Evolutionary conservation across 2,329 filamentous ascomycete genomes (phyloP).

Genomic region (Monilinia fructicola): DNA sequence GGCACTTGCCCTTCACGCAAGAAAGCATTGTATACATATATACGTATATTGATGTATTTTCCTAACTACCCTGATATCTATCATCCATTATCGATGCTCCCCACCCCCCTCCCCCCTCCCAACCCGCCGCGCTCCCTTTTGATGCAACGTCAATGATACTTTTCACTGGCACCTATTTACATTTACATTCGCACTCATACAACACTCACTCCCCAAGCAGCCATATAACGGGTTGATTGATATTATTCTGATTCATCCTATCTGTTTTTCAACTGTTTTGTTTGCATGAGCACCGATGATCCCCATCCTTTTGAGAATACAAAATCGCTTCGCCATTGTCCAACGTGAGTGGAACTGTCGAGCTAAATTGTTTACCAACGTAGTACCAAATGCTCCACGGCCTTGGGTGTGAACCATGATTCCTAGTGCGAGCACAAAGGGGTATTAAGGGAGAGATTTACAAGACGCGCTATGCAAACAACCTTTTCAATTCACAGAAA

Average conservation of each 20-base stretch:
- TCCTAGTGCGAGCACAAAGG: background rate
- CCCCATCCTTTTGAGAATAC: background rate
- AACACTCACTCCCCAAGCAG: background rate
- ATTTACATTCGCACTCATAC: background rate
- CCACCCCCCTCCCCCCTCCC: too few species aligned
- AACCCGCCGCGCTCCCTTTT: too few species aligned
- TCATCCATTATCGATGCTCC: too few species aligned
- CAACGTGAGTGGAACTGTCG: background rate
- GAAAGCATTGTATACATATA: too few species aligned
- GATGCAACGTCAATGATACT: background rate
- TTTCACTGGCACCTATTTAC: background rate
- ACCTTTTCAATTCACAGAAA: constrained; percentile 13
- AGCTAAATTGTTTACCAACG: background rate
- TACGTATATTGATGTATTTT: too few species aligned
- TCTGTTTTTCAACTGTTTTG: constrained; percentile 5
- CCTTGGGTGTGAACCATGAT: background rate
- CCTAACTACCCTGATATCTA: too few species aligned
- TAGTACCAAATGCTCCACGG: background rate
- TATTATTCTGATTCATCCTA: constrained; percentile 4
- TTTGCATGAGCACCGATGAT: background rate
- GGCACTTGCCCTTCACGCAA: too few species aligned
- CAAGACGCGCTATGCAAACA: constrained; percentile 8
- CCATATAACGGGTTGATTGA: background rate
- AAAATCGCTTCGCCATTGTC: background rate
- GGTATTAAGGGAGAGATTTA: constrained; percentile 11